Base-by-base conservation (phyloP, 1,284 basidiomycete genomes). In the Ganoderma lingzhi region DNA sequence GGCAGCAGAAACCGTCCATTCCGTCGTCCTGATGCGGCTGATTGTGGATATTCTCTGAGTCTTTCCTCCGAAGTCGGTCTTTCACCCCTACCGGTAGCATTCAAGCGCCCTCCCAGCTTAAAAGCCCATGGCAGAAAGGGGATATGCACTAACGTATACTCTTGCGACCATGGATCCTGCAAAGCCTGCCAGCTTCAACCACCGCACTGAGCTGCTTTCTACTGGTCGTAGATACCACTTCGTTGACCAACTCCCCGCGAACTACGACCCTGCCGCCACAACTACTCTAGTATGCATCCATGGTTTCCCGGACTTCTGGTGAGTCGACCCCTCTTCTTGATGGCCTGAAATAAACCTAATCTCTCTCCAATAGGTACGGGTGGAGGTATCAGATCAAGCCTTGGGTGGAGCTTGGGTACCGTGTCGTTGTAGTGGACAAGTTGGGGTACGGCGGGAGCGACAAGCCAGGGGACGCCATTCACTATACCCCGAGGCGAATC, bases 281-380 rank as follows among this genome's bases (percentile, higher is more conserved):
- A 81, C 81, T 1, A 88, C 90, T 1, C 71, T 93, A 6, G 82
- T 93, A n/a, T 90, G 89, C 75, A 72, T 93, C 23, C 92, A 93
- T 75, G 92, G 92, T 1, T 93, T 93, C 76, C 92, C 92, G 14
- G 92, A 93, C 74, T 79, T 87, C 56, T 91, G 89, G 89, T 88
- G 79, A 58, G 51, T 62, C 42, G 10, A 28, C 23, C 35, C 14
- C 12, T 44, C 17, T 30, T 35, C 41, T 55, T 44, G 10, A 53
- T 30, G 37, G 19, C 51, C 41, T 9, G 19, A 5, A 41, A 15
- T 1, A 5, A 5, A 19, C 41, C 30, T n/a, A 64, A 28, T 19
- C n/a, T 28, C 32, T 23, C 5, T 9, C 32, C 6, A 32, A 39
- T 58, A 90, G 89, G 87, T 92, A 90, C 78, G 89, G 89, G 41